phyloP scores from a whole-genome alignment of 208 protist species.

The Crithidia bombi region DNA sequence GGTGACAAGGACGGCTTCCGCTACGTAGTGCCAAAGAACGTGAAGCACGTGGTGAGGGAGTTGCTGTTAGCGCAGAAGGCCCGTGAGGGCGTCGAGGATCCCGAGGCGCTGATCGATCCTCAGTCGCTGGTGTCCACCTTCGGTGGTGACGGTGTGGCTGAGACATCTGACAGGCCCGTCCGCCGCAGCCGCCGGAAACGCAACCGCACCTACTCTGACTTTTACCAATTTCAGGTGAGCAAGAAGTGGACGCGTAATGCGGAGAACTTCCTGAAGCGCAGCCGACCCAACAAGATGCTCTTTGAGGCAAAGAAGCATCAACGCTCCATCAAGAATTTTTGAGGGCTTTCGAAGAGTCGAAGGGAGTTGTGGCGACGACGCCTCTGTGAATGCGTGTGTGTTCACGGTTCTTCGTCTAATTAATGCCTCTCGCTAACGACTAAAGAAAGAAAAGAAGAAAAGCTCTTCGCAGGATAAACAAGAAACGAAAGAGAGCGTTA shows the following conservation, averaged over 20 bases:
- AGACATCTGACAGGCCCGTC: constrained; percentile 66
- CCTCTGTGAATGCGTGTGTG: too few species aligned
- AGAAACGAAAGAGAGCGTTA: background rate
- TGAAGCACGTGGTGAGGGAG: constrained; percentile 71
- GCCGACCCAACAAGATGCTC: constrained; percentile 74
- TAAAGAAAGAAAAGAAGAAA: background rate
- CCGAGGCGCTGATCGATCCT: constrained; percentile 42
- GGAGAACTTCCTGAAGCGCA: constrained; percentile 83
- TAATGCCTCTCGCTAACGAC: background rate
- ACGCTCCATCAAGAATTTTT: constrained; percentile 85
- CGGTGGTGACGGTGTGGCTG: constrained; percentile 58
- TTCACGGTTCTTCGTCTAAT: constrained; percentile 9
- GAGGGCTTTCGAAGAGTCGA: constrained; percentile 1
- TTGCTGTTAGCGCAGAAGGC: constrained; percentile 52
- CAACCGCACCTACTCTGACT: constrained; percentile 69
- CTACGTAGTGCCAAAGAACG: constrained; percentile 83
- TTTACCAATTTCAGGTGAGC: constrained; percentile 92
- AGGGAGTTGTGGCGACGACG: too few species aligned
- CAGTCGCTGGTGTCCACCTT: constrained; percentile 70
- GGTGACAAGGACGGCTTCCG: constrained; percentile 89
- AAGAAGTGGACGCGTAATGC: constrained; percentile 87
- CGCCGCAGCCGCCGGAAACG: constrained; percentile 47
- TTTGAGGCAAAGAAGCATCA: constrained; percentile 88
- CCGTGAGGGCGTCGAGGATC: constrained; percentile 27
- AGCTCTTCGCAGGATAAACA: background rate